These are phyloP conservation scores for Xylaria digitata DNA, from an alignment of 2,329 filamentous ascomycete genomes.

Conservation along the genomic window DNA sequence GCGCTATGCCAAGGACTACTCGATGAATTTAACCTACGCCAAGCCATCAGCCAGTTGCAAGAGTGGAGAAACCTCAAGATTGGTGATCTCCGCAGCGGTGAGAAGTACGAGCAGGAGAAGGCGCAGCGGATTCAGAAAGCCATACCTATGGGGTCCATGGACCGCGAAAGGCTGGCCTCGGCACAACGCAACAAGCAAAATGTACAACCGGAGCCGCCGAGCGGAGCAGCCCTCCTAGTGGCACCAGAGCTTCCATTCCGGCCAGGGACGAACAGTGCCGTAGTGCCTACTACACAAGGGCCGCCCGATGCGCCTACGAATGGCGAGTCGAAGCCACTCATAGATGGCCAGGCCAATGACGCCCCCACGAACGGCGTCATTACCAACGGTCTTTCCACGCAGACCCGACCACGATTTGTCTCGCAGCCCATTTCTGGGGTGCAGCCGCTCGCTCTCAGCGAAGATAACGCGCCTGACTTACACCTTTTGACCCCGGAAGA, in stretches of 20 bases:
- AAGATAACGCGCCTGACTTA: slow-evolving; percentile 82
- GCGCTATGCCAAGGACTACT: slow-evolving; percentile 85
- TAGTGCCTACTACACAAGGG: slow-evolving; percentile 36
- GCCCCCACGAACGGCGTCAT: slow-evolving; percentile 39
- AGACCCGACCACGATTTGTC: slow-evolving; percentile 63
- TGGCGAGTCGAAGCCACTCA: slow-evolving; percentile 64
- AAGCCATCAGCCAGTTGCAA: slow-evolving; percentile 90
- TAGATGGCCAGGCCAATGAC: slow-evolving; percentile 62
- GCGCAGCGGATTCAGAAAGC: slow-evolving; percentile 75
- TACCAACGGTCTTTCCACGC: slow-evolving; percentile 58
- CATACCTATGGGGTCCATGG: slow-evolving; percentile 82
- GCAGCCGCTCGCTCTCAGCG: slow-evolving; percentile 73
- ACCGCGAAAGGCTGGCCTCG: slow-evolving; percentile 80
- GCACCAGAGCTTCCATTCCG: slow-evolving; percentile 80
- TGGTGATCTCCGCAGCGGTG: slow-evolving; percentile 83
- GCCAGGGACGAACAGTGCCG: slow-evolving; percentile 51
- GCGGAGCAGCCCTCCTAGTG: slow-evolving; percentile 80
- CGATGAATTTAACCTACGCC: slow-evolving; percentile 89
- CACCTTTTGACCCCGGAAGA: slow-evolving; percentile 90
- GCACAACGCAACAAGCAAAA: slow-evolving; percentile 76
- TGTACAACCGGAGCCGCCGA: slow-evolving; percentile 75
- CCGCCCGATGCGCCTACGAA: slow-evolving; percentile 53
- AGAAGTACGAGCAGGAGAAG: slow-evolving; percentile 95
- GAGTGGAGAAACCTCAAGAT: slow-evolving; percentile 92
- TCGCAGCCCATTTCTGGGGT: slow-evolving; percentile 70